Evolutionary conservation across 2,329 filamentous ascomycete genomes (phyloP).

Genomic region (Hymenoscyphus fraxineus): DNA sequence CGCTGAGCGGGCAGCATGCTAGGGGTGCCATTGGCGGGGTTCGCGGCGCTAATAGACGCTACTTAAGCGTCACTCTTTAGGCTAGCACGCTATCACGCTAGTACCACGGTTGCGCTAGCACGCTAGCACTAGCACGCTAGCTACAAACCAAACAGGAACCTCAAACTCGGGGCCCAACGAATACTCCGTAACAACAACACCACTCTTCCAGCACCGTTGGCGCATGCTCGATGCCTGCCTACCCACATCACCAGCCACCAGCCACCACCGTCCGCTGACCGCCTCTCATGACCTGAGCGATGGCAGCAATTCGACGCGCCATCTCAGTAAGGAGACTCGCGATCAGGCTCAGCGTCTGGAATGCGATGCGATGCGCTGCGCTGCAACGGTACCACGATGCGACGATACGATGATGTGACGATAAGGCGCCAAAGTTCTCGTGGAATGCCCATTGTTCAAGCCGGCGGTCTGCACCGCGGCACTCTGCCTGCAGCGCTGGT

Average conservation of each 20-base stretch:
- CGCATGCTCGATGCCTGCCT: not conserved
- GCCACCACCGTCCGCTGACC: not conserved
- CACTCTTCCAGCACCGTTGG: not conserved
- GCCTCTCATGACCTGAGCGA: slow-evolving; percentile 1
- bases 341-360: not conserved
- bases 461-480: not conserved
- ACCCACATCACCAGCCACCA: not conserved
- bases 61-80: not conserved
- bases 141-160: not conserved
- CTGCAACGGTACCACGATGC: not conserved
- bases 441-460: too few species aligned
- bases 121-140: not conserved
- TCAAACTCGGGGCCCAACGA: not conserved
- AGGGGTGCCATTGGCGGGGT: not conserved
- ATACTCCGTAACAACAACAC: not conserved
- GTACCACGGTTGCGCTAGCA: too few species aligned
- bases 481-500: not conserved
- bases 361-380: too few species aligned
- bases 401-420: too few species aligned
- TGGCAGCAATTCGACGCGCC: not conserved
- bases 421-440: not conserved
- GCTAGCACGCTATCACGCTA: too few species aligned
- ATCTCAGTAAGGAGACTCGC: not conserved
- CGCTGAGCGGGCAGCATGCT: not conserved
- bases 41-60: not conserved